Evolutionary conservation across 257 asterid species (phyloP).

Genomic region (Solanum bukasovii): DNA sequence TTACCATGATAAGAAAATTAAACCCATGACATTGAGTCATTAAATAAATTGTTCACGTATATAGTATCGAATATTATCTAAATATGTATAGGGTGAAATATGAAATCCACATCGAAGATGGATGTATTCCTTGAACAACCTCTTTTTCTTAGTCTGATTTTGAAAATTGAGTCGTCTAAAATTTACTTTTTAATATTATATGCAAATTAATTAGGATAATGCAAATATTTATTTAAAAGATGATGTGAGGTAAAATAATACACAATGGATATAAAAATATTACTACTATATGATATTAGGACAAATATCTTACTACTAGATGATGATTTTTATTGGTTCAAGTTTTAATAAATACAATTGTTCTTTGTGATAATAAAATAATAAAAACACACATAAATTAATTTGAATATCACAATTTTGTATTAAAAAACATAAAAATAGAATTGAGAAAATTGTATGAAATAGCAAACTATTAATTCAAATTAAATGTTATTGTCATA

Average conservation of each 20-base stretch:
- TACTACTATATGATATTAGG: neutral
- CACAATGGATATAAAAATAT: neutral
- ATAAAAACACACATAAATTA: neutral
- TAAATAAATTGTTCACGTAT: neutral
- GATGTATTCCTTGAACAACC: neutral
- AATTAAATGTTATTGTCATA: no score
- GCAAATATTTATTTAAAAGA: no score
- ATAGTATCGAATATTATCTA: neutral
- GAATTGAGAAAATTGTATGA: neutral
- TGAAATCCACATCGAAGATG: neutral
- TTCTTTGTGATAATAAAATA: no score
- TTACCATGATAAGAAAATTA: neutral
- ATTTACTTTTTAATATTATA: no score
- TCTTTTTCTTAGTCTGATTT: no score
- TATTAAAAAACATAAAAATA: no score
- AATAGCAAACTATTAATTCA: no score
- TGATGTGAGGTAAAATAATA: neutral
- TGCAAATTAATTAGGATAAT: no score
- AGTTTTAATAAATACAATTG: no score
- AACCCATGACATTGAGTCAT: neutral
- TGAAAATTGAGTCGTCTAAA: no score
- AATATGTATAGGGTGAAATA: neutral
- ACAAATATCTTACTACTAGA: neutral
- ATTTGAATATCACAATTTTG: neutral
- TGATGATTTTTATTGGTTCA: no score